Percentiles rank a stretch among this genome's conserved stretches.
These are phyloP conservation scores for Coemansia sp. DNA, from an alignment of 192 early-diverging fungal genomes.

Conservation along the genomic window DNA sequence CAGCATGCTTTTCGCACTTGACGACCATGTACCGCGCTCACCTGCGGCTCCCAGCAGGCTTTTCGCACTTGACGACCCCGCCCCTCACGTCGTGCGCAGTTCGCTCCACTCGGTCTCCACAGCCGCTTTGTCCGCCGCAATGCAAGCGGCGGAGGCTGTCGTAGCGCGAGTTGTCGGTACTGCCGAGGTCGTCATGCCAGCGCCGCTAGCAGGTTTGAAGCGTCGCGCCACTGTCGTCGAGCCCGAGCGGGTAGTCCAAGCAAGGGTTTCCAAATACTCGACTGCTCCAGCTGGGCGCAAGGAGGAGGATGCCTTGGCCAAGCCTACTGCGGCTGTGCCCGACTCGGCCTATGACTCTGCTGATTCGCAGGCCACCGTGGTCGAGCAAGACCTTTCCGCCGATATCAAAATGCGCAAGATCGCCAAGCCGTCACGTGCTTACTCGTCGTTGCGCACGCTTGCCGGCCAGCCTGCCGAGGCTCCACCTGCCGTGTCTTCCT, in stretches of 20 bases:
- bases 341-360: conserved; percentile 16
- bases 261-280: too few relatives aligned
- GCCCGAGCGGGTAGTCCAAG: too few relatives aligned
- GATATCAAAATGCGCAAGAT: background rate
- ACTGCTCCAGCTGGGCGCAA: background rate
- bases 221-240: conserved; percentile 11
- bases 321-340: conserved; percentile 9
- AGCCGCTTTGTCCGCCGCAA: background rate
- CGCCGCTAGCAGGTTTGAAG: conserved; percentile 34
- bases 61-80: conserved; percentile 21
- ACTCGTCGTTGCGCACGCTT: conserved; percentile 27
- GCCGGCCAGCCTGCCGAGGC: conserved; percentile 21
- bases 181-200: conserved; percentile 10
- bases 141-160: background rate
- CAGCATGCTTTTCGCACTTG: too few relatives aligned
- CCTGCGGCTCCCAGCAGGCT: too few relatives aligned
- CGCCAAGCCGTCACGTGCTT: conserved; percentile 45
- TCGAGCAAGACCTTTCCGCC: too few relatives aligned
- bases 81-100: conserved; percentile 11
- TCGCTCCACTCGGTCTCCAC: conserved; percentile 31
- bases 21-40: too few relatives aligned
- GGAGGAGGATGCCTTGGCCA: background rate
- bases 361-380: too few relatives aligned
- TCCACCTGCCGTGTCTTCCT: background rate
- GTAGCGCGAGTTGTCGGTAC: background rate